Base-by-base conservation (phyloP, 345 rosid species). In the Draba incana region DNA sequence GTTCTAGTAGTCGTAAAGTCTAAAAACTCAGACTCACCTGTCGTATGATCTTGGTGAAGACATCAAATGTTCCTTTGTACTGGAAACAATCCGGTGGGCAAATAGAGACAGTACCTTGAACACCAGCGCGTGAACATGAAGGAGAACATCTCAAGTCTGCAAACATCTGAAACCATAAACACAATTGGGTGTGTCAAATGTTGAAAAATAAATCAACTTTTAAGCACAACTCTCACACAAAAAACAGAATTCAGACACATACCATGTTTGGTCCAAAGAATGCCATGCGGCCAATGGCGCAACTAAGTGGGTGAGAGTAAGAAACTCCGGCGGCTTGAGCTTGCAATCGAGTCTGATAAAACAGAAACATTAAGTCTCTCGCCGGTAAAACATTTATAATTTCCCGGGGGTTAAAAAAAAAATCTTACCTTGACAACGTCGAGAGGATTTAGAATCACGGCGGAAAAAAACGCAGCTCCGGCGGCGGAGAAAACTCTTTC, bases 51-150 rank as follows among this genome's bases (percentile, higher is more conserved):
- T 94, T 94, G 85, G 76, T 72, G 78, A 92, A 84, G 65, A 92
- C 97, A 84, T 94, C 99, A n/a, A 94, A 58, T 4, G 98, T 92
- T 74, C 99, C 98, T 73, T 90, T 92, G 70, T 94, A 94, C 70
- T 85, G 98, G 76, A 94, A 94, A 73, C 99, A 94, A 82, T 94
- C 99, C 8, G 99, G 99, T 20, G 99, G 98, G 60, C 99, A 94
- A 75, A 94, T 85, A 25, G 96, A 80, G 8, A 94, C 98, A 0
- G 99, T 92, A n/a, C 99, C 99, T 2, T 92, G 97, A 82, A 94
- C 81, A 65, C 98, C 98, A 71, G 98, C 99, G 8, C 92, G 98
- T 5, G 96, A 10, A 38, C 99, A 94, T 13, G 98, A 84, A 0
- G 97, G 99, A 3, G 99, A 92, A 69, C 98, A 94, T 75, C 98